A percentile compares a stretch with the other conserved stretches of the same genome.
Evolutionary conservation across 148 eudicot genomes (phyloP).

Genomic region (Diospyros kaki): DNA sequence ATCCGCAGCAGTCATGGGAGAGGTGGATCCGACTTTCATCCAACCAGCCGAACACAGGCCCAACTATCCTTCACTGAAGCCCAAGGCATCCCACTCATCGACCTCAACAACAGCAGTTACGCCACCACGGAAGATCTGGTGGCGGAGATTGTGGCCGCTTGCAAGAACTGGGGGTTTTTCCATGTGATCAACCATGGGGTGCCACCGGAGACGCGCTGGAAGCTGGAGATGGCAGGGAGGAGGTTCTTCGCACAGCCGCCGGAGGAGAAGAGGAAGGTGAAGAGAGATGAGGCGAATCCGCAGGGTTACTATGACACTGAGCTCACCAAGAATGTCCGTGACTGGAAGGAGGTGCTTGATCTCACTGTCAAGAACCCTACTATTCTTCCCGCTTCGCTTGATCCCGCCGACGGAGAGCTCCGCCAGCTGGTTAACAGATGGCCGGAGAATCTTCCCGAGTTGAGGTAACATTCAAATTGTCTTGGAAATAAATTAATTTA

Average conservation of each 20-base stretch:
- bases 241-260: conserved; percentile 12
- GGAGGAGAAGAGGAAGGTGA: conserved; percentile 20
- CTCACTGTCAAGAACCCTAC: conserved; percentile 1
- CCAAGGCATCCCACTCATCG: no score
- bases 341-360: conserved; percentile 25
- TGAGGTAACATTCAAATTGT: conserved; percentile 7
- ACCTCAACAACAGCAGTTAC: no score
- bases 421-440: background rate
- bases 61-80: no score
- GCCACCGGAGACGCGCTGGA: background rate
- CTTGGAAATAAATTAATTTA: no score
- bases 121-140: background rate
- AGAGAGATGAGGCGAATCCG: conserved; percentile 11
- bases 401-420: background rate
- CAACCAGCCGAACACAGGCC: no score
- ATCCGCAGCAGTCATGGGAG: no score
- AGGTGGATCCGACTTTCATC: no score
- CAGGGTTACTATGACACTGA: conserved; percentile 17
- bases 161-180: conserved; percentile 18
- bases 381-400: background rate
- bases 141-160: conserved; percentile 8
- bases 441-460: conserved; percentile 15
- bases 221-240: background rate
- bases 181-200: conserved; percentile 18
- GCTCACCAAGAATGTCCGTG: conserved; percentile 17